Evolutionary conservation across 768 basidiomycete genomes (phyloP).

Genomic region (Hemileccinum rubropunctum): DNA sequence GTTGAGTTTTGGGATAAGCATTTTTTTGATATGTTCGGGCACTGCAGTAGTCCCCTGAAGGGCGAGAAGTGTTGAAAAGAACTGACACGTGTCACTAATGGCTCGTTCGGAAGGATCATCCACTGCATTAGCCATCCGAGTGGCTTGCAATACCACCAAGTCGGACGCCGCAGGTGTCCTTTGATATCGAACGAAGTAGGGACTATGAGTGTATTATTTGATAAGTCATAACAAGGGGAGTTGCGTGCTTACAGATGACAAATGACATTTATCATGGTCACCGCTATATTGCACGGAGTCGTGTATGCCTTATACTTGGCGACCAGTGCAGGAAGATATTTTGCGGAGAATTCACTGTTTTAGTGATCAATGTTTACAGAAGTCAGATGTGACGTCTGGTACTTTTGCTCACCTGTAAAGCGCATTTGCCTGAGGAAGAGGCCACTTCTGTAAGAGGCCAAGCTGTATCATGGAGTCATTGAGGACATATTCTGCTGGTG

Average conservation of each 20-base stretch:
- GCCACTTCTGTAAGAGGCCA: constrained; percentile 26
- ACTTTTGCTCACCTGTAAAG: constrained; percentile 2
- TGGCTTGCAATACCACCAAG: constrained; percentile 36
- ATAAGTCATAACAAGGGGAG: background rate
- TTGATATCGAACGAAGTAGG: constrained; percentile 42
- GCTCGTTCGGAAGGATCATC: constrained; percentile 14
- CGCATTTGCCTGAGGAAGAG: constrained; percentile 3
- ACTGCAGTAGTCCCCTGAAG: constrained; percentile 36
- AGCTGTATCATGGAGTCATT: constrained; percentile 21
- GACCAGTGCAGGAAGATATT: constrained; percentile 34
- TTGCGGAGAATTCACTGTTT: constrained; percentile 34
- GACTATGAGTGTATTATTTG: constrained; percentile 19
- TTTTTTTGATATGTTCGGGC: constrained; percentile 30
- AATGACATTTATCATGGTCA: constrained; percentile 34
- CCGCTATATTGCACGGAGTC: constrained; percentile 22
- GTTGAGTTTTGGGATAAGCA: constrained; percentile 33
- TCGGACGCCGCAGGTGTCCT: constrained; percentile 31
- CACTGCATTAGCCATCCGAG: constrained; percentile 29
- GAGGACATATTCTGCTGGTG: background rate
- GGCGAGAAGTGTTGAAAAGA: constrained; percentile 38
- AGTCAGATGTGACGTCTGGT: background rate
- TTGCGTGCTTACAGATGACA: constrained; percentile 30
- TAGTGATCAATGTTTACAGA: constrained; percentile 8
- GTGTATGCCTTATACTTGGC: constrained; percentile 28
- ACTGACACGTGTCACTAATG: constrained; percentile 38